phyloP scores from a whole-genome alignment of 2,329 filamentous ascomycete species.

The Tolypocladium ovalisporum region DNA sequence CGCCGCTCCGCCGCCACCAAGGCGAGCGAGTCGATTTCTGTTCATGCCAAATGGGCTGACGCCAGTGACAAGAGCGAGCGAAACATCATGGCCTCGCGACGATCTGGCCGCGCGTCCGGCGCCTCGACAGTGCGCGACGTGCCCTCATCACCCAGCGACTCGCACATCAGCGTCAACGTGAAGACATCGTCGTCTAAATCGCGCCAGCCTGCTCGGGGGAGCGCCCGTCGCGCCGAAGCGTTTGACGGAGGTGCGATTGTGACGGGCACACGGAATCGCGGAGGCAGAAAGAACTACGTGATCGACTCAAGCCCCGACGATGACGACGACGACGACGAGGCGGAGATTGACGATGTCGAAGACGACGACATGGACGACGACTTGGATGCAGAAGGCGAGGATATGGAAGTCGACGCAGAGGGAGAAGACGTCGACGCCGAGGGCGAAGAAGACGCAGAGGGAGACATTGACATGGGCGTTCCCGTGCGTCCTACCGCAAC shows the following conservation, averaged over 20 bases:
- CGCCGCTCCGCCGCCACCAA: conserved; percentile 31
- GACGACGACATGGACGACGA: conserved; percentile 26
- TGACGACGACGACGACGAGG: conserved; percentile 30
- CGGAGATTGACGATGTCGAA: conserved; percentile 30
- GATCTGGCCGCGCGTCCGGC: conserved; percentile 35
- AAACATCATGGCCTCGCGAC: conserved; percentile 40
- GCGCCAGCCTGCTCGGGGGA: conserved; percentile 36
- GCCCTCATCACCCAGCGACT: conserved; percentile 36
- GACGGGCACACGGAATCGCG: conserved; percentile 40
- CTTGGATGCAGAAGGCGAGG: conserved; percentile 29
- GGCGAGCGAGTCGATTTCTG: conserved; percentile 31
- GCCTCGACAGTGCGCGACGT: conserved; percentile 31
- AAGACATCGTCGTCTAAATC: conserved; percentile 41
- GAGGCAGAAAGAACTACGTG: conserved; percentile 48
- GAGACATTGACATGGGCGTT: conserved; percentile 34
- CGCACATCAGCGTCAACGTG: conserved; percentile 34
- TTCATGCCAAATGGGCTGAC: conserved; percentile 30
- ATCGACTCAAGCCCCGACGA: conserved; percentile 44
- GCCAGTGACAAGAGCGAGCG: conserved; percentile 21
- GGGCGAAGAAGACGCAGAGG: conserved; percentile 33
- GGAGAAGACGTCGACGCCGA: conserved; percentile 35
- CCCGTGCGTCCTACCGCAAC: conserved; percentile 19
- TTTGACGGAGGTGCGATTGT: conserved; percentile 36
- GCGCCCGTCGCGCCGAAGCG: conserved; percentile 22
- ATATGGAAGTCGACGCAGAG: conserved; percentile 33